phyloP scores from a whole-genome alignment of 805 yeast species.

The Yarrowia sp. region DNA sequence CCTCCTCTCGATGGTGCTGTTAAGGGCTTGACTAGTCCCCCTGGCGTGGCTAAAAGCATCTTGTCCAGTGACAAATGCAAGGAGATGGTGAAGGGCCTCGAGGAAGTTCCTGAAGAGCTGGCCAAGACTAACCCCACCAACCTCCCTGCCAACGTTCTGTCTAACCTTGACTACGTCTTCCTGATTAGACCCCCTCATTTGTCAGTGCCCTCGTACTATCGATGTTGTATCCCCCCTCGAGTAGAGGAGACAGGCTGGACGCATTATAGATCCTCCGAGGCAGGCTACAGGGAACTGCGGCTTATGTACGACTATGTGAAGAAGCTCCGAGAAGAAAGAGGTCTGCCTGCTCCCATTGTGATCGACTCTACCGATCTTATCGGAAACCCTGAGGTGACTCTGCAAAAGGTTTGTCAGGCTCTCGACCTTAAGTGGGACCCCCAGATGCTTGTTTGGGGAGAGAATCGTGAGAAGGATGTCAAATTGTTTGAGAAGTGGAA shows the following conservation, averaged over 20 bases:
- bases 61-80: conserved; percentile 7
- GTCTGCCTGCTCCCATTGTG: conserved; percentile 41
- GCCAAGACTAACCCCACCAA: conserved; percentile 42
- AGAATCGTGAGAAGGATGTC: conserved; percentile 40
- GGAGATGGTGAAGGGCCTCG: conserved; percentile 22
- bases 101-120: conserved; percentile 8
- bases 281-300: conserved; percentile 45
- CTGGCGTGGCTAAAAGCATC: conserved; percentile 24
- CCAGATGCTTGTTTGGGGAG: conserved; percentile 45
- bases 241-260: conserved; percentile 45
- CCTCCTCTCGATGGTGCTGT: conserved; percentile 41
- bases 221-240: conserved; percentile 45
- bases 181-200: conserved; percentile 46
- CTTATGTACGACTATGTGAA: conserved; percentile 43
- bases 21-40: conserved; percentile 2
- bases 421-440: conserved; percentile 42
- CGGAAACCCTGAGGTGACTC: conserved; percentile 42
- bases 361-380: conserved; percentile 44
- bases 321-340: conserved; percentile 33
- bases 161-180: conserved; percentile 43
- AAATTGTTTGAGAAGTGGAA: conserved; percentile 45
- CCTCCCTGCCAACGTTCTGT: conserved; percentile 42
- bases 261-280: conserved; percentile 43
- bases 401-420: conserved; percentile 41
- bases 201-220: conserved; percentile 45